Base-by-base conservation (phyloP, 2,329 filamentous ascomycete genomes). In the Cadophora sp. region DNA sequence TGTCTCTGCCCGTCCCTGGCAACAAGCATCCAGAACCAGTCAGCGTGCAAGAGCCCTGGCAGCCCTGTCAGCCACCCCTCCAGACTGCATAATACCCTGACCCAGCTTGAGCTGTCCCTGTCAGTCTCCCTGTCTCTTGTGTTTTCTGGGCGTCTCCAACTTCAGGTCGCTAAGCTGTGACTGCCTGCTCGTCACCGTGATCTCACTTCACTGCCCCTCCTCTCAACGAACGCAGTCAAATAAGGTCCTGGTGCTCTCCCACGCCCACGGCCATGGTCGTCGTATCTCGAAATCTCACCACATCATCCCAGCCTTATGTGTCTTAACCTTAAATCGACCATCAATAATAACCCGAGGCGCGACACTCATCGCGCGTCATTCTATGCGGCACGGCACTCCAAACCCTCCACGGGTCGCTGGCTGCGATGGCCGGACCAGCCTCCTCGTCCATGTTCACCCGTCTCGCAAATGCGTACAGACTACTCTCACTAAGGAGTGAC, bases 401-500 rank as follows among this genome's bases (percentile, higher is more conserved):
- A 51, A 39, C 36, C 50, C 33, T 30, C 9, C 27, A 24, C 48
- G 41, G 41, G 41, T 41, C 64, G 36, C 58, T 56, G 56, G 47
- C 33, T 64, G 56, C 64, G 50, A 76, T 76, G 75, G 72, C 74
- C 64, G 67, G 70, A 66, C 68, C 75, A 62, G 69, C 74, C 59
- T 73, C 79, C 13, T 80, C 79, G 58, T 76, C 79, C 63, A 74
- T 78, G 47, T 81, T 81, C 70, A 62, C 73, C 58, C 76, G 78
- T 47, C 74, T 81, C 58, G 73, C 74, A 16, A 78, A 77, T 68
- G 74, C 76, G 14, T 81, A 77, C 76, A 75, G 78, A 58, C 71
- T 77, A 22, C 72, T 81, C 30, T 74, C 76, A 5, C 77, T 81
- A 22, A 78, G 80, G 43, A 78, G 78, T 68, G 80, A 81, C 66